Evolutionary conservation across 164 flowering plant species (phyloP), one percentile per base, ranked within the genome.

Genomic region (Vitis labrusca): DNA sequence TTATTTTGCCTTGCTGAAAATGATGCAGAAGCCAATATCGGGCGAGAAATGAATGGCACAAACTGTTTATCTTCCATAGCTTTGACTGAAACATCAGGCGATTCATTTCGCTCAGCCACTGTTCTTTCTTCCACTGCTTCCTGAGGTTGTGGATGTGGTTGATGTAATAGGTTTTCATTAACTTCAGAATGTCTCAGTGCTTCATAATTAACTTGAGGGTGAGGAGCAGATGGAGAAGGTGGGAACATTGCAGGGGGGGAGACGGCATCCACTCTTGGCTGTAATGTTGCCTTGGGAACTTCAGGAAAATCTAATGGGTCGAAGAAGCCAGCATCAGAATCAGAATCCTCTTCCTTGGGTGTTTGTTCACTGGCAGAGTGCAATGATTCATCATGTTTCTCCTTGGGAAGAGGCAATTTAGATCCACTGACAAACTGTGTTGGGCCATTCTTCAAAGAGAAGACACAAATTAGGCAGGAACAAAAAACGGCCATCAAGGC

Each of bases 221-320:
- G 64, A 49, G 75, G 65, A 69, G 76, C 71, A n/a, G 63, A 27
- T 54, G 85, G 75, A 30, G 66, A 14, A 14, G 68, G 76, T 29
- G 75, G 76, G 51, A 57, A 17, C 54, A 72, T 47, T 53, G 74
- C 82, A 50, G 89, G 73, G 27, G 76, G 80, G 59, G 84, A 65
- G 19, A 66, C 77, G 57, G 72, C 49, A 50, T 71, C 74, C 15
- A 69, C 27, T 55, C 52, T 74, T 27, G 92, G 82, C 32, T 69
- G 76, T 53, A 90, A 2, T 9, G 82, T 66, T 10, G 77, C 83
- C 73, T 74, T 88, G 6, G 98, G 98, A 69, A 90, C 99, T 76
- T 91, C 94, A 50, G 98, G 99, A 78, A 95, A 81, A 71, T 85
- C 93, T 65, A 90, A 64, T 30, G 64, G 3, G 50, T 91, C 98